Evolutionary conservation across 495 filamentous ascomycete species (phyloP), one percentile per base, ranked within the genome.

Genomic region (Beverwykella pulmonaria): DNA sequence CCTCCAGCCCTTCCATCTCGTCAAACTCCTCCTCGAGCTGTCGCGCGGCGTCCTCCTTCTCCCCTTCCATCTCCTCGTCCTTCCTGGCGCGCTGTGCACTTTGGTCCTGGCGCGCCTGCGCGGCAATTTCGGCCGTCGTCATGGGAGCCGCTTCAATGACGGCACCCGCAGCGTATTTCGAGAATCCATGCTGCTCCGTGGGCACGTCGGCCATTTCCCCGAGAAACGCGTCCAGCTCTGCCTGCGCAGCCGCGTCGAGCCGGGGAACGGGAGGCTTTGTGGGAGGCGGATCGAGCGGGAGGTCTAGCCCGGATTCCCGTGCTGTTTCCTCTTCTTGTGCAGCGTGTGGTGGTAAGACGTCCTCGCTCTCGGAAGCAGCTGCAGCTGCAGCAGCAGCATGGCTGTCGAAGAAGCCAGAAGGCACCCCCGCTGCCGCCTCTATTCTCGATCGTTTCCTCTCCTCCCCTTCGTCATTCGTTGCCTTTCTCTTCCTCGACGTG

Each of bases 1-100:
- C 86, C 76, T 97, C 94, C 49, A 97, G 82, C 58, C 86, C 86
- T 73, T 94, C 91, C 93, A 98, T 97, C 74, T 94, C 88, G 56
- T 96, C 94, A 74, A 98, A 92, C 75, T 98, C 94, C 61, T 90
- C 87, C 75, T 93, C 87, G 61, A 97, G 75, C 59, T 87, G 84
- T 52, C 90, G 83, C 22, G 86, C 88, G 3, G 93, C 92, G 71
- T 96, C 92, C 71, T 97, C 92, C 23, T 87, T 87, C 78, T 96
- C 92, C 19, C 87, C 91, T 63, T 91, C 92, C n/a, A 84, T 74
- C 49, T 88, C 85, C 0, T 82, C 86, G 54, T 89, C 88, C 34
- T 82, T 81, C 56, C 80, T 82, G 29, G 81, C 84, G 39, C 80
- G 75, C 59, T 78, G 76, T 46, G 65, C 59, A 54, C 82, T 83